phyloP scores from a whole-genome alignment of 169 alveolate species.

The Plasmodium gaboni region DNA sequence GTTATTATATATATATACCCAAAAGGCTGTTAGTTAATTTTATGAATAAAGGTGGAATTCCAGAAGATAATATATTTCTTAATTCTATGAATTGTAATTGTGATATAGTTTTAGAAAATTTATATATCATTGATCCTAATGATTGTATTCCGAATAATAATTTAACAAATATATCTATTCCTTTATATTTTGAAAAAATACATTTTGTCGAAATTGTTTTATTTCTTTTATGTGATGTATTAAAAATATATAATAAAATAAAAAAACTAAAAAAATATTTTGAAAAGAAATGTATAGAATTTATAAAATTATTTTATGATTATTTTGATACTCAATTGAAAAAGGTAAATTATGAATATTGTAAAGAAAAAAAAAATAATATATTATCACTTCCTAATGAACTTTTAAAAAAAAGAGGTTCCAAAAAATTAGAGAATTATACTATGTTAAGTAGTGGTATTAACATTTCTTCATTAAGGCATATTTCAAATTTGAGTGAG shows the following conservation, averaged over 20 bases:
- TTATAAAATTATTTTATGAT: conserved; percentile 40
- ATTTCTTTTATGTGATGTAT: conserved; percentile 41
- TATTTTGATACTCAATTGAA: conserved; percentile 18
- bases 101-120: conserved; percentile 60
- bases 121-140: conserved; percentile 26
- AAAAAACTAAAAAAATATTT: conserved; percentile 45
- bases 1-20: conserved; percentile 55
- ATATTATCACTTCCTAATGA: conserved; percentile 20
- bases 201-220: conserved; percentile 45
- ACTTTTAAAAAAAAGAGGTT: conserved; percentile 26
- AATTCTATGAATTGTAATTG: conserved; percentile 45
- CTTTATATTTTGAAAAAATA: conserved; percentile 52
- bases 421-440: conserved; percentile 33
- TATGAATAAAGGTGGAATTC: neutral
- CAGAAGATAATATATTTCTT: conserved; percentile 24
- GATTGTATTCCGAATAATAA: conserved; percentile 2
- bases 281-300: conserved; percentile 58
- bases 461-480: conserved; percentile 29
- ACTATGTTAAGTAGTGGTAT: conserved; percentile 37
- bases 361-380: conserved; percentile 35
- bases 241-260: conserved; percentile 53
- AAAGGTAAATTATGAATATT: conserved; percentile 25
- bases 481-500: conserved; percentile 33
- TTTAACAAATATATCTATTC: conserved; percentile 10
- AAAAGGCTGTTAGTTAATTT: conserved; percentile 11